A percentile compares a stretch with the other conserved stretches of the same genome.
These are phyloP conservation scores for Coemansia sp. DNA, from an alignment of 192 early-diverging fungal genomes.

Conservation along the genomic window DNA sequence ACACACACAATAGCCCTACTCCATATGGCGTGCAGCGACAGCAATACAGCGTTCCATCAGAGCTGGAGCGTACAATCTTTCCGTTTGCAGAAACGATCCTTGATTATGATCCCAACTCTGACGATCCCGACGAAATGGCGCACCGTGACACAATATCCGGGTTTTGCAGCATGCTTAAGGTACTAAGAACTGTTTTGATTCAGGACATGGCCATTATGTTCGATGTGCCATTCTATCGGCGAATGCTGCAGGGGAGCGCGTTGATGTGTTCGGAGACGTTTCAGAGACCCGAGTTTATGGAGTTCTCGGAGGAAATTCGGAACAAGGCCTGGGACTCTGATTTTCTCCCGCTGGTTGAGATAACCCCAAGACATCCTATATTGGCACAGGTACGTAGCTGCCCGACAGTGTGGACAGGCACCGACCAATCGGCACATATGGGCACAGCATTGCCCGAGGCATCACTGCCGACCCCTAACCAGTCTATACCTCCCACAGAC, in stretches of 20 bases:
- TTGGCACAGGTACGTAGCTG: slow-evolving; percentile 8
- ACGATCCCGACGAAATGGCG: not conserved
- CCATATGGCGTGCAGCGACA: slow-evolving; percentile 21
- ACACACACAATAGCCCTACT: not conserved
- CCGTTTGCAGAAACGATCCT: slow-evolving; percentile 43
- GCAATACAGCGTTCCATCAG: not conserved
- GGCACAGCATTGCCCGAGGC: not conserved
- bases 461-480: not conserved
- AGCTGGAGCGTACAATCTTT: slow-evolving; percentile 26
- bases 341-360: slow-evolving; percentile 17
- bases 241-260: slow-evolving; percentile 30
- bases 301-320: slow-evolving; percentile 11
- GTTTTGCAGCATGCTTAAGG: slow-evolving; percentile 43
- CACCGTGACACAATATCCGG: slow-evolving; percentile 14
- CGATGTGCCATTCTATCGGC: slow-evolving; percentile 37
- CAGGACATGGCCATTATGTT: slow-evolving; percentile 42
- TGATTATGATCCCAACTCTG: not conserved
- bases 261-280: slow-evolving; percentile 26
- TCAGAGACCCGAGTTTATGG: slow-evolving; percentile 15
- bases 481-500: not conserved
- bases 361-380: slow-evolving; percentile 5
- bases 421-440: not conserved
- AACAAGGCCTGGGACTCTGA: slow-evolving; percentile 18
- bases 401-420: not conserved
- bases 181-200: slow-evolving; percentile 27